A percentile compares a stretch with the other conserved stretches of the same genome.
phyloP scores from a whole-genome alignment of 169 alveolate genomes.

The Eimeria sp. region DNA sequence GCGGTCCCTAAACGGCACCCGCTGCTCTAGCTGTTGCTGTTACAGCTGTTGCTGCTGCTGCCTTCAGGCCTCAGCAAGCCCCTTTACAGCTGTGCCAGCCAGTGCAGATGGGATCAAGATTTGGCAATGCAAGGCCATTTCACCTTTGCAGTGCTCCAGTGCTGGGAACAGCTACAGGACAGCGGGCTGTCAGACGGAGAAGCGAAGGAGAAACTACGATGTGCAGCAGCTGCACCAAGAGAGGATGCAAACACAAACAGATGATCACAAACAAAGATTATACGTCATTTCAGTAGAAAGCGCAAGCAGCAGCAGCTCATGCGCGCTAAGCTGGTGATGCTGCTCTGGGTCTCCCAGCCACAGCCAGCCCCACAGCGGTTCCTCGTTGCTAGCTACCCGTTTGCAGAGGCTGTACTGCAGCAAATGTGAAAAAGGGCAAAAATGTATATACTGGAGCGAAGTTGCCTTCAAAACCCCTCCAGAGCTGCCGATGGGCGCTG shows the following conservation, averaged over 20 bases:
- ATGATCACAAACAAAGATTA: not conserved
- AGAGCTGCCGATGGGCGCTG: not conserved
- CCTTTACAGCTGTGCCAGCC: not conserved
- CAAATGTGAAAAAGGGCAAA: not conserved
- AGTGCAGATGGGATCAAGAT: not conserved
- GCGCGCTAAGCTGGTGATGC: not conserved
- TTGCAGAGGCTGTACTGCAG: not conserved
- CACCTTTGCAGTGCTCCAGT: not conserved
- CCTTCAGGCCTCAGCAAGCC: constrained; percentile 7
- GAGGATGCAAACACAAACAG: not conserved
- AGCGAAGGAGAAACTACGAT: not conserved
- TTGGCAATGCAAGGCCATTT: not conserved
- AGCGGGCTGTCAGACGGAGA: not conserved
- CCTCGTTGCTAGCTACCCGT: not conserved
- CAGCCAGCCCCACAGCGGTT: not conserved
- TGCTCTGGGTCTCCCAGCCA: constrained; percentile 7
- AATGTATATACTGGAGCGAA: not conserved
- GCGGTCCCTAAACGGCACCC: not conserved
- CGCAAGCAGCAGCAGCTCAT: not conserved
- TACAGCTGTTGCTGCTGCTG: not conserved
- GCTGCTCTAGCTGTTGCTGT: not conserved
- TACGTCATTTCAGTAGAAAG: not conserved
- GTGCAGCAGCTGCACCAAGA: not conserved
- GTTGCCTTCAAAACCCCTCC: not conserved
- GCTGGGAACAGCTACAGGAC: not conserved